A percentile compares a stretch with the other conserved stretches of the same genome.
phyloP scores from a whole-genome alignment of 176 grass and related monocot species.

The Raddia distichophylla region DNA sequence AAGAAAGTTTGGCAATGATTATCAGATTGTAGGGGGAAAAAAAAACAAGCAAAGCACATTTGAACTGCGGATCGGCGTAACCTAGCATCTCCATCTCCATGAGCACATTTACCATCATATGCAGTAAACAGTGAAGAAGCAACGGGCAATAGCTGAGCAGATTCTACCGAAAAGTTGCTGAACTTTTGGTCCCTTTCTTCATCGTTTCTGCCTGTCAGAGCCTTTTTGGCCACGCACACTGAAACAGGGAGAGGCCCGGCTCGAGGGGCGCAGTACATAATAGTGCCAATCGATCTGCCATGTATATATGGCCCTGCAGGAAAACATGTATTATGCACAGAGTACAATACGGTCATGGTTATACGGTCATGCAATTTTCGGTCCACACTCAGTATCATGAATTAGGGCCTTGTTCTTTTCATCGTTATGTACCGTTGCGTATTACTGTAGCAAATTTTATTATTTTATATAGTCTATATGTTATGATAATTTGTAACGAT shows the following conservation, averaged over 20 bases:
- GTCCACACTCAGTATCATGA: background rate
- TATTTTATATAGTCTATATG: no score
- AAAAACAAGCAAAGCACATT: no score
- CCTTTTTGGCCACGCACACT: background rate
- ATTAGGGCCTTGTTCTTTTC: no score
- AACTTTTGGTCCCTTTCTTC: constrained; percentile 8
- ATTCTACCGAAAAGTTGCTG: constrained; percentile 18
- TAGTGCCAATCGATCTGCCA: background rate
- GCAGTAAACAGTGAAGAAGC: background rate
- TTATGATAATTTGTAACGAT: no score
- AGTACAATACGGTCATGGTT: background rate
- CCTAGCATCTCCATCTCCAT: background rate
- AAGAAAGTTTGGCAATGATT: no score
- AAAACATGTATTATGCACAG: background rate
- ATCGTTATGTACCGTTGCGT: no score
- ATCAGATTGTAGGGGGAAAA: no score
- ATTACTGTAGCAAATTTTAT: no score
- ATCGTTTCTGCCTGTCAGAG: background rate
- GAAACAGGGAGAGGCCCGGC: background rate
- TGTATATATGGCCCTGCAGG: background rate
- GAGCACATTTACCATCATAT: background rate
- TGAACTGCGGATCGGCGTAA: background rate
- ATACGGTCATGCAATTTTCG: background rate
- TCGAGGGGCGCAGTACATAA: no score
- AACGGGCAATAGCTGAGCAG: background rate